Evolutionary conservation across 768 basidiomycete genomes (phyloP).

Genomic region (Trametes coccinea): DNA sequence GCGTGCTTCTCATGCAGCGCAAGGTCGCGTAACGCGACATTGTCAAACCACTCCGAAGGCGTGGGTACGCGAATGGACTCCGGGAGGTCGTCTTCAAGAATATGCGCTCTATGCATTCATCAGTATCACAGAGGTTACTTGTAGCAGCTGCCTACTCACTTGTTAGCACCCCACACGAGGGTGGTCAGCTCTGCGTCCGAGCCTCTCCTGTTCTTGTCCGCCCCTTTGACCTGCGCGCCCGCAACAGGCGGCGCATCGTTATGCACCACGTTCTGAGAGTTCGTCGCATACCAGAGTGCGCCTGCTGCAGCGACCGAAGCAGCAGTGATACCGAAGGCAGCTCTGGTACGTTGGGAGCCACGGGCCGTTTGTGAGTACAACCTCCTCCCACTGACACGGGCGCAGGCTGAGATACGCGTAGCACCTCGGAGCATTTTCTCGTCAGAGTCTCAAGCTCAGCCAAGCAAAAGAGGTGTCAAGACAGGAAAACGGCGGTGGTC

Average conservation of each 20-base stretch:
- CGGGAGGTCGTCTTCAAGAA: constrained; percentile 39
- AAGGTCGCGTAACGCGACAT: constrained; percentile 72
- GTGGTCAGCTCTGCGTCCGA: constrained; percentile 42
- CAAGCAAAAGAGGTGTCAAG: background rate
- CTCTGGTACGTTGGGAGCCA: background rate
- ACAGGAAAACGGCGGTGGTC: background rate
- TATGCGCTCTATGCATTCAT: constrained; percentile 43
- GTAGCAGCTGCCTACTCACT: constrained; percentile 41
- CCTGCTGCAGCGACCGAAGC: constrained; percentile 39
- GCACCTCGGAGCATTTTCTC: constrained; percentile 11
- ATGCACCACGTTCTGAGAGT: constrained; percentile 28
- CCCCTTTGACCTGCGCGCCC: constrained; percentile 1
- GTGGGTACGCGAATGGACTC: constrained; percentile 52
- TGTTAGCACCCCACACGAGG: constrained; percentile 77
- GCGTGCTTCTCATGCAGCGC: constrained; percentile 65
- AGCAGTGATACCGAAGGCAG: constrained; percentile 25
- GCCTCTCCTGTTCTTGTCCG: background rate
- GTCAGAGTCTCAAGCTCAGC: background rate
- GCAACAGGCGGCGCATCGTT: constrained; percentile 35
- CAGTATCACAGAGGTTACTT: constrained; percentile 35
- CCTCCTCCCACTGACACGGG: constrained; percentile 2
- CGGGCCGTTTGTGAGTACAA: constrained; percentile 1
- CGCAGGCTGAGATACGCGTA: background rate
- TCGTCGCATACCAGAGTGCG: constrained; percentile 41
- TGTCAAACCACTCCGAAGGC: constrained; percentile 58